Percentiles rank a stretch among this genome's conserved stretches.
Conservation (phyloP, 73 alveolate species). For the Tetrahymena elliotti region DNA sequence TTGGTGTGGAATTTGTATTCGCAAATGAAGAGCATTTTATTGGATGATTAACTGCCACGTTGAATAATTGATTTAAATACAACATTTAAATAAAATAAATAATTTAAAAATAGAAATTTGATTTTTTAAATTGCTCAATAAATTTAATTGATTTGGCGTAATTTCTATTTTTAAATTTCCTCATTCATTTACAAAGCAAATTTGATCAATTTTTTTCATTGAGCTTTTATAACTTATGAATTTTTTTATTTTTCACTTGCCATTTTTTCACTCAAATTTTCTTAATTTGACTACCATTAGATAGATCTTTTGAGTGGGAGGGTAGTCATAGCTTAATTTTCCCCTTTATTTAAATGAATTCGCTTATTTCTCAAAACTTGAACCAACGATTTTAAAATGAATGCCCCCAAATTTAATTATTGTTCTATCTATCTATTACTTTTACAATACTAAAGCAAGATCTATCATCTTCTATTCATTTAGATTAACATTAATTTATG, state of each 20-base stretch:
- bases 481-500: not conserved
- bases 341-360: not conserved
- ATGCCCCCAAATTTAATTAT: not conserved
- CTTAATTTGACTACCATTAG: too few relatives aligned
- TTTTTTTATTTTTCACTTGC: not conserved
- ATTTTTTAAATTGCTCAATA: not conserved
- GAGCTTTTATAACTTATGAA: too few relatives aligned
- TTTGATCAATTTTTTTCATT: too few relatives aligned
- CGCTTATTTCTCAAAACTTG: not conserved
- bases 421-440: not conserved
- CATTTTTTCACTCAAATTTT: too few relatives aligned
- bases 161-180: not conserved
- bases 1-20: not conserved
- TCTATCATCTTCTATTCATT: not conserved
- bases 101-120: not conserved
- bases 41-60: not conserved
- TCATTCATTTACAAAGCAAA: too few relatives aligned
- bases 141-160: not conserved
- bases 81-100: not conserved
- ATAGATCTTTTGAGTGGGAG: not conserved
- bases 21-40: not conserved
- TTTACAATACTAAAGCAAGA: not conserved
- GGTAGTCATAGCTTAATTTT: not conserved
- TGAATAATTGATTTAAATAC: not conserved
- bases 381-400: not conserved